Percentiles rank a stretch among this genome's conserved stretches.
Conservation (phyloP, 2,329 filamentous ascomycete genomes). For the Phoma sp. region DNA sequence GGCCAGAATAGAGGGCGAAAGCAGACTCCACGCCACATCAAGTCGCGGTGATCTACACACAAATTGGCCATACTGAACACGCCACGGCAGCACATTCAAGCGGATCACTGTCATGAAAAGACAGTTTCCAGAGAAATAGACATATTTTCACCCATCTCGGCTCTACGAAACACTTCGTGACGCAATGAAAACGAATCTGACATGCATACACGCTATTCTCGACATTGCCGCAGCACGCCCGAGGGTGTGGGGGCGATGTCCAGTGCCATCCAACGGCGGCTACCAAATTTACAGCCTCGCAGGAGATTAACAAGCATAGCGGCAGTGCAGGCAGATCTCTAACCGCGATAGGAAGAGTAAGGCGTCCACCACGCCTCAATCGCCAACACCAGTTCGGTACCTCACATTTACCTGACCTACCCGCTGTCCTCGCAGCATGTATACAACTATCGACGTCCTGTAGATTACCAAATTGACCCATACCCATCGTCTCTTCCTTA, state of each 20-base stretch:
- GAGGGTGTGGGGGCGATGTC: neutral
- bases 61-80: neutral
- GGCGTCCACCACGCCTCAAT: neutral
- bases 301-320: neutral
- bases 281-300: neutral
- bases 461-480: too few species aligned
- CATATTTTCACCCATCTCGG: neutral
- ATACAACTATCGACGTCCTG: too few species aligned
- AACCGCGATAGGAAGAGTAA: neutral
- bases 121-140: too few species aligned
- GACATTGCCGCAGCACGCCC: slow-evolving; percentile 7
- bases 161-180: neutral
- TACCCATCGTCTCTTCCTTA: too few species aligned
- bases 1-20: too few species aligned
- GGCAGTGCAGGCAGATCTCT: neutral
- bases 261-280: too few species aligned
- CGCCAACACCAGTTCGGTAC: too few species aligned
- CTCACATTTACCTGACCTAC: too few species aligned
- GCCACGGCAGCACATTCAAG: too few species aligned
- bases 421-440: too few species aligned
- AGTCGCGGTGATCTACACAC: neutral
- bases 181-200: neutral
- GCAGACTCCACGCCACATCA: neutral
- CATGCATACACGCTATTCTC: slow-evolving; percentile 1
- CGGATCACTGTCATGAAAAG: too few species aligned